Evolutionary conservation across 1,139 yeast species (phyloP).

Genomic region (Candida albicans): DNA sequence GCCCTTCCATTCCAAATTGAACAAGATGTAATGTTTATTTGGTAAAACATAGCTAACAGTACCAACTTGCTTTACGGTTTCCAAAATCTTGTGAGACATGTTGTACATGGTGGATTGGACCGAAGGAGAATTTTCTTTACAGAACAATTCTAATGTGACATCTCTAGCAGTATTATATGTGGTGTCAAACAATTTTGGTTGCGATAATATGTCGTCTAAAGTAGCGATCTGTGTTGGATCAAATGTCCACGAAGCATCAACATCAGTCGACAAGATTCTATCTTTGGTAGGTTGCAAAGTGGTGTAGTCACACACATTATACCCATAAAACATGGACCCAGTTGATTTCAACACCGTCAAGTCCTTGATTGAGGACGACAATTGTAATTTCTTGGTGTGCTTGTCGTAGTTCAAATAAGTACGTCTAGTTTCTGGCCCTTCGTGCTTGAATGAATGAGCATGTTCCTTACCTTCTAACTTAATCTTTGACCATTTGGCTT

Average conservation of each 20-base stretch:
- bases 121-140: slow-evolving; percentile 81
- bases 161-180: slow-evolving; percentile 62
- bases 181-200: slow-evolving; percentile 63
- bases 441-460: slow-evolving; percentile 80
- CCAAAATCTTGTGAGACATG: slow-evolving; percentile 75
- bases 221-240: slow-evolving; percentile 48
- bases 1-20: slow-evolving; percentile 83
- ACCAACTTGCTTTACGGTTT: slow-evolving; percentile 53
- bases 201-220: slow-evolving; percentile 48
- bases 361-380: slow-evolving; percentile 76
- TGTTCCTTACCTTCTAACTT: slow-evolving; percentile 64
- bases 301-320: slow-evolving; percentile 82
- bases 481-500: slow-evolving; percentile 77
- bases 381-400: slow-evolving; percentile 47
- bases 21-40: slow-evolving; percentile 84
- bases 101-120: slow-evolving; percentile 97
- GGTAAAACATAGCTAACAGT: slow-evolving; percentile 76
- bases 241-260: slow-evolving; percentile 74
- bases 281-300: slow-evolving; percentile 80
- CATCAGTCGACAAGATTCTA: slow-evolving; percentile 85
- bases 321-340: slow-evolving; percentile 92
- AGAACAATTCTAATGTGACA: slow-evolving; percentile 74
- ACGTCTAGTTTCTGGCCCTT: slow-evolving; percentile 78
- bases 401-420: slow-evolving; percentile 54
- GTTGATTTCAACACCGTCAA: slow-evolving; percentile 88